A percentile compares a stretch with the other conserved stretches of the same genome.
phyloP scores from a whole-genome alignment of 2,329 filamentous ascomycete genomes.

The Curvularia eragrostidis region DNA sequence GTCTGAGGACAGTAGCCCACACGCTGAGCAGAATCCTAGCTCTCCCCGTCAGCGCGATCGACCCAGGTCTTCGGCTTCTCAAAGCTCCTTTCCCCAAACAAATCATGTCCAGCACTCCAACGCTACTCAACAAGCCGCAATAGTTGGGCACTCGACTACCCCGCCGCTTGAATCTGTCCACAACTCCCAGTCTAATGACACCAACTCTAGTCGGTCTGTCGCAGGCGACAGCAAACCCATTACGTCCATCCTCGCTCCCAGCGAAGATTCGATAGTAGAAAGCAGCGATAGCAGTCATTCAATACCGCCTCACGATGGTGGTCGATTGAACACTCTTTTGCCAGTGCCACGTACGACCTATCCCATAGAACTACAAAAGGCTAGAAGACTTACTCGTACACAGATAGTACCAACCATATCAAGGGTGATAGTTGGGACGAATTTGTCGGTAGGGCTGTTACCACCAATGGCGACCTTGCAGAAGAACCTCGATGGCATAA shows the following conservation, averaged over 20 bases:
- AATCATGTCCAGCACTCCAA: constrained; percentile 18
- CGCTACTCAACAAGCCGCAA: constrained; percentile 6
- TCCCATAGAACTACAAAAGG: background rate
- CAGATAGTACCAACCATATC: constrained; percentile 9
- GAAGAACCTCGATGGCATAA: background rate
- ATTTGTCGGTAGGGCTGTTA: constrained; percentile 6
- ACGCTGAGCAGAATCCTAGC: constrained; percentile 5
- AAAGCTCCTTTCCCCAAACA: constrained; percentile 7
- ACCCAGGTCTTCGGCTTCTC: background rate
- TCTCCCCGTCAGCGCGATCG: background rate
- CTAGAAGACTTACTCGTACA: background rate
- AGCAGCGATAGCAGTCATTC: constrained; percentile 37
- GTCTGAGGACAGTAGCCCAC: constrained; percentile 10
- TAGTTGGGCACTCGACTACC: constrained; percentile 1
- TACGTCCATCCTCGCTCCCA: constrained; percentile 23
- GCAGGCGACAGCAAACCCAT: constrained; percentile 34
- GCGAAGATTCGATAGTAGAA: constrained; percentile 14
- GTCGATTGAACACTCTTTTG: constrained; percentile 12
- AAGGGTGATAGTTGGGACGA: background rate
- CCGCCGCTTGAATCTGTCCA: background rate
- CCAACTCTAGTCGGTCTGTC: constrained; percentile 24
- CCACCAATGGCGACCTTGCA: constrained; percentile 6
- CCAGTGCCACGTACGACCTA: constrained; percentile 17
- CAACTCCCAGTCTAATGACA: constrained; percentile 1
- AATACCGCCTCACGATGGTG: constrained; percentile 15